Evolutionary conservation across 148 eudicot species (phyloP), one percentile per base, ranked within the genome.

Genomic region (Vaccinium corymbosum): DNA sequence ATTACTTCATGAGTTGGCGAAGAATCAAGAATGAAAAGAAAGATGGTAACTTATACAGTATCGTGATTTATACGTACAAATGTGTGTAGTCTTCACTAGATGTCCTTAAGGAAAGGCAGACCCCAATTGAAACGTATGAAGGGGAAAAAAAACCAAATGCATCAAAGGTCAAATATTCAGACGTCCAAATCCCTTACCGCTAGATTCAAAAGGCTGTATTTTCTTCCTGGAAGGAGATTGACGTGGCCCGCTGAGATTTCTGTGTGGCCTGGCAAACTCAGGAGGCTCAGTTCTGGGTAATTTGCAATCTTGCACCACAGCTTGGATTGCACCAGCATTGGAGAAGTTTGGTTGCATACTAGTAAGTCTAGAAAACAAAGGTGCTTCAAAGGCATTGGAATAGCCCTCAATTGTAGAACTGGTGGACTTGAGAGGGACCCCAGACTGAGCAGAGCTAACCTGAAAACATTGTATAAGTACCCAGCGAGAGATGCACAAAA

Each of bases 321-420:
- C 29, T 27, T 89, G 87, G 35, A 70, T 57, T 1, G 68, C 83
- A 77, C 80, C 51, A 48, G 62, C 75, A 55, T 72, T 56, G 12
- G 83, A 85, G 22, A 81, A 70, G 38, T 50, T 82, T 48, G 85
- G 82, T 73, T 83, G 88, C 38, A 80, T 72, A n/a, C 73, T 77
- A 68, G 88, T 72, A 62, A 93, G 92, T 83, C 84, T 89, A 50
- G 95, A 87, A 87, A 89, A 93, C 83, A 77, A 57, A 57, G 98
- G 98, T 35, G 86, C 85, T 27, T 87, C 86, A 46, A 59, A 22
- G 42, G 72, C 72, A 72, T 71, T 78, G 81, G 79, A 27, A 22
- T 80, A 85, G 72, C 73, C 50, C 55, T 82, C 85, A 75, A 80
- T 85, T 70, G 62, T 56, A 76, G 80, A 78, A 53, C 19, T 55